Percentiles rank a stretch among this genome's conserved stretches.
phyloP scores from a whole-genome alignment of 2,329 filamentous ascomycete species.

The Tolypocladium capitatum region DNA sequence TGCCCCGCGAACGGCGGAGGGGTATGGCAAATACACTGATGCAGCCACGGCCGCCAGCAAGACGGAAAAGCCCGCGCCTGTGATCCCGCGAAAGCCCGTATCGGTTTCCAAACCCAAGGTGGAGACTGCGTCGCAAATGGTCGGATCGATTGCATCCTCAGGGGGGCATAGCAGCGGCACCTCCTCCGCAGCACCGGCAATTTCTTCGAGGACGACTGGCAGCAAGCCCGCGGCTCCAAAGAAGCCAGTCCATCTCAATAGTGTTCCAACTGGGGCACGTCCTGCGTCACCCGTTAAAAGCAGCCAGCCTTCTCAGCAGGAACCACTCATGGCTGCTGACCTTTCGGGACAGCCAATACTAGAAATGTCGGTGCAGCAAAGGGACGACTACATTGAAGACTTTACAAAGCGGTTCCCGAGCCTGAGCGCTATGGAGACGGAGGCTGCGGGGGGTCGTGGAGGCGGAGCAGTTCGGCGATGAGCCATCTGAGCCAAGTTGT shows the following conservation, averaged over 20 bases:
- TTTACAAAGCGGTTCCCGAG: slow-evolving; percentile 84
- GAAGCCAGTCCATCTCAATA: slow-evolving; percentile 50
- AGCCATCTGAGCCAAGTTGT: slow-evolving; percentile 1
- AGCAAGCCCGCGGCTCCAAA: slow-evolving; percentile 41
- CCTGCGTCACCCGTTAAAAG: slow-evolving; percentile 32
- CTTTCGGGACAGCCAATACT: slow-evolving; percentile 34
- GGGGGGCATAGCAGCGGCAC: slow-evolving; percentile 3
- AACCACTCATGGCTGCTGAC: slow-evolving; percentile 31
- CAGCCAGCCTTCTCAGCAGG: slow-evolving; percentile 12
- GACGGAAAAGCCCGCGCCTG: slow-evolving; percentile 25
- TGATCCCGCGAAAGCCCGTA: slow-evolving; percentile 39
- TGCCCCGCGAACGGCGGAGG: slow-evolving; percentile 62
- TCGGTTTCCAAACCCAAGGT: slow-evolving; percentile 17
- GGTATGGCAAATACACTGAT: slow-evolving; percentile 79
- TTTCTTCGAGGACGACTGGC: slow-evolving; percentile 13
- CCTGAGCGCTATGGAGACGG: slow-evolving; percentile 74
- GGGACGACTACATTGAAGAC: slow-evolving; percentile 51
- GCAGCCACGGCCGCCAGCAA: slow-evolving; percentile 23
- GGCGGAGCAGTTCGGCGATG: slow-evolving; percentile 16
- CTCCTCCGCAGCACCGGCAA: slow-evolving; percentile 11
- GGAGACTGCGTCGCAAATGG: slow-evolving; percentile 12
- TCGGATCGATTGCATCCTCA: slow-evolving; percentile 1
- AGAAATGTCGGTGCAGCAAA: slow-evolving; percentile 43
- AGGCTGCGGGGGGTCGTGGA: slow-evolving; percentile 39
- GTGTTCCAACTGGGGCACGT: slow-evolving; percentile 29